Percentiles rank a stretch among this genome's conserved stretches.
Evolutionary conservation across 78 protist genomes (phyloP).

Genomic region (Polysphondylium violaceum): DNA sequence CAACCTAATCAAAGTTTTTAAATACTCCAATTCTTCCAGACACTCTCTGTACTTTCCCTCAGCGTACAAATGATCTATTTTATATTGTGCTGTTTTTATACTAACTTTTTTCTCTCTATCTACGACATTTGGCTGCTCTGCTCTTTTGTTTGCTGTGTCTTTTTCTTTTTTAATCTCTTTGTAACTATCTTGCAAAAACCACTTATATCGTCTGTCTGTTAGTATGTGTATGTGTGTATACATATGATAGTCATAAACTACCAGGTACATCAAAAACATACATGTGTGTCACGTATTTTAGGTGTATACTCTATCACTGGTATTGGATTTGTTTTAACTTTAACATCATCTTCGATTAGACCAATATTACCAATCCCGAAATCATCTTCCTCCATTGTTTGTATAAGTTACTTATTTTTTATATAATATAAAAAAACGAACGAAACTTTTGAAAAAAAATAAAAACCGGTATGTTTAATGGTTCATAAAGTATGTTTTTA

Average conservation of each 20-base stretch:
- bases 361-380: conserved; percentile 32
- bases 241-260: conserved; percentile 10
- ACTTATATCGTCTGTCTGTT: not conserved
- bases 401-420: not conserved
- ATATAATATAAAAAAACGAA: no score
- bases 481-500: no score
- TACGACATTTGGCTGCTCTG: not conserved
- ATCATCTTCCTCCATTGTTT: conserved; percentile 42
- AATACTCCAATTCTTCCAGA: not conserved
- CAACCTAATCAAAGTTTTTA: conserved; percentile 7
- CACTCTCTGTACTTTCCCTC: conserved; percentile 19
- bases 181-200: not conserved
- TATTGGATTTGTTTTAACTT: conserved; percentile 3
- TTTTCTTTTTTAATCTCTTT: conserved; percentile 10
- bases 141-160: not conserved
- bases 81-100: conserved; percentile 4
- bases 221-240: not conserved
- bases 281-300: conserved; percentile 37
- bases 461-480: no score
- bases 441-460: no score
- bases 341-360: not conserved
- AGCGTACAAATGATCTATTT: conserved; percentile 21
- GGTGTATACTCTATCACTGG: conserved; percentile 48
- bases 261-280: conserved; percentile 17
- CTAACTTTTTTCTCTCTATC: conserved; percentile 3